Evolutionary conservation across 1,284 basidiomycete species (phyloP).

Genomic region (Boletus semigastroideus): DNA sequence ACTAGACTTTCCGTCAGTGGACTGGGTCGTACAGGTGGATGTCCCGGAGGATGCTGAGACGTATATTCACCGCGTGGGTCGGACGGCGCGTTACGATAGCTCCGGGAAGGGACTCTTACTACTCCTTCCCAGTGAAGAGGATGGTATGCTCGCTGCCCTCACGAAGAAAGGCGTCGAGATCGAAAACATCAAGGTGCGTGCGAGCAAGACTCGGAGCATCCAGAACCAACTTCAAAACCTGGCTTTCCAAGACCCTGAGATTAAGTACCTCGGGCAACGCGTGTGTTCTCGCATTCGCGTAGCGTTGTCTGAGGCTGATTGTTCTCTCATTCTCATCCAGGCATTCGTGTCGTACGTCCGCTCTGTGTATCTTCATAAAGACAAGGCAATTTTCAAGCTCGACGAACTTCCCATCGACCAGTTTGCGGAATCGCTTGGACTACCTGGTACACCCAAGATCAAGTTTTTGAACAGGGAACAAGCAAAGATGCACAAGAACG

Average conservation of each 20-base stretch:
- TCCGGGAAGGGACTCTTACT: constrained; percentile 87
- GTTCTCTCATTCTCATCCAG: constrained; percentile 40
- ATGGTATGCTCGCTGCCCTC: constrained; percentile 79
- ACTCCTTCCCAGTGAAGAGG: constrained; percentile 88
- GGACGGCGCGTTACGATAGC: constrained; percentile 92
- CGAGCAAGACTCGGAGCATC: constrained; percentile 86
- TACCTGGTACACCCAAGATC: constrained; percentile 95
- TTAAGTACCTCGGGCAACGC: constrained; percentile 95
- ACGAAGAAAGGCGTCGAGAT: constrained; percentile 75
- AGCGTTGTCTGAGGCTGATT: constrained; percentile 7
- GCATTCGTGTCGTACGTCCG: constrained; percentile 97
- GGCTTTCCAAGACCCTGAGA: constrained; percentile 93
- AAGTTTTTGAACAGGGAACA: constrained; percentile 81
- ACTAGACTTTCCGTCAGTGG: constrained; percentile 94
- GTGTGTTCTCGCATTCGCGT: constrained; percentile 38
- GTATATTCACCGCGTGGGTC: constrained; percentile 95
- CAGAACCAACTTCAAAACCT: constrained; percentile 90
- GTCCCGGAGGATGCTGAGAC: constrained; percentile 98
- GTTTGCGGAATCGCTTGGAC: constrained; percentile 87
- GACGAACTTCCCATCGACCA: constrained; percentile 79
- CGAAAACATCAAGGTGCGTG: constrained; percentile 86
- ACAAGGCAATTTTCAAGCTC: constrained; percentile 92
- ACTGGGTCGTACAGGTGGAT: constrained; percentile 98
- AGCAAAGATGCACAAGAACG: constrained; percentile 76
- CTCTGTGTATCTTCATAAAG: constrained; percentile 90